Evolutionary conservation across 106 monocot species (phyloP).

Genomic region (Posidonia australis): DNA sequence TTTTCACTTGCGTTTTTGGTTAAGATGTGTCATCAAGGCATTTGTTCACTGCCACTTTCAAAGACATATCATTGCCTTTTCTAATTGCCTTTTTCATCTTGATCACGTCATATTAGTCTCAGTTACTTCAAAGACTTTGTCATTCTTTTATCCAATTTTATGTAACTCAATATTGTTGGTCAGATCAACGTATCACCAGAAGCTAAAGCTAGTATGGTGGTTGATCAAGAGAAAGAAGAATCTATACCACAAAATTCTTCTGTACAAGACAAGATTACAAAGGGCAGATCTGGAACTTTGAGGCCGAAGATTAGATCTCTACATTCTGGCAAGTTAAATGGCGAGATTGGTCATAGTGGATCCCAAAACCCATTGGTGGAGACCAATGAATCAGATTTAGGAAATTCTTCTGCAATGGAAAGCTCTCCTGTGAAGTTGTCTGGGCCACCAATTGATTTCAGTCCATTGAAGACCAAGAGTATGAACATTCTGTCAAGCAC

Average conservation of each 20-base stretch:
- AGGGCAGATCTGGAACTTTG: neutral
- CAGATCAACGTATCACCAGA: slow-evolving; percentile 18
- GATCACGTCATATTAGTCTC: neutral
- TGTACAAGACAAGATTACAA: neutral
- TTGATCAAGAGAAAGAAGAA: neutral
- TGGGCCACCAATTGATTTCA: slow-evolving; percentile 7
- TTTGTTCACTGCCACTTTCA: too few relatives aligned
- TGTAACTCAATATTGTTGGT: neutral
- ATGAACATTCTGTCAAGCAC: slow-evolving; percentile 8
- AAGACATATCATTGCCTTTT: neutral
- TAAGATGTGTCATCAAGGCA: neutral
- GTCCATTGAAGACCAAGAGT: slow-evolving; percentile 14
- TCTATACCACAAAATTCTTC: neutral
- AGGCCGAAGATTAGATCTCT: slow-evolving; percentile 21
- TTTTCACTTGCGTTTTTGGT: neutral
- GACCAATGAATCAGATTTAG: slow-evolving; percentile 6
- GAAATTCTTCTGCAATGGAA: slow-evolving; percentile 4
- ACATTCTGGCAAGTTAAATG: slow-evolving; percentile 28
- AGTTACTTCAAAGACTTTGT: neutral
- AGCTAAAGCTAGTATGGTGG: neutral
- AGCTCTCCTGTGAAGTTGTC: slow-evolving; percentile 1
- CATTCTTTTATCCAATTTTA: neutral
- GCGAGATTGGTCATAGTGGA: slow-evolving; percentile 9
- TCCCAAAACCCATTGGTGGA: slow-evolving; percentile 7
- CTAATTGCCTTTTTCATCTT: neutral